phyloP scores from a whole-genome alignment of 306 rosid genomes.

The Crataegus laevigata region DNA sequence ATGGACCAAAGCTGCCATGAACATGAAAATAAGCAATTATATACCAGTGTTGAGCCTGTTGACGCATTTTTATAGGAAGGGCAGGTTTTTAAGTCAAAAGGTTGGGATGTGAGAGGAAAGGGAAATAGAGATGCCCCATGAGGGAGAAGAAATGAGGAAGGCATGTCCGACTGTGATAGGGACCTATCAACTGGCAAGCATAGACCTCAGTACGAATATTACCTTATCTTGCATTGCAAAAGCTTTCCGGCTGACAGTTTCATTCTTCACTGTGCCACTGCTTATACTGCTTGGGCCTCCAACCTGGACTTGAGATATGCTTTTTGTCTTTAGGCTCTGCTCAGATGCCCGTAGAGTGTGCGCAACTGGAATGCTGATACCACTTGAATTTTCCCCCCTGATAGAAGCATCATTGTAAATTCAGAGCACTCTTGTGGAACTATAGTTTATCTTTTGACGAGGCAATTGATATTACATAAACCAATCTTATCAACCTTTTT shows the following conservation, averaged over 20 bases:
- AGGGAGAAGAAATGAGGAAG: not conserved
- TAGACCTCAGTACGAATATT: slow-evolving; percentile 15
- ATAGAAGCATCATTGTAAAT: slow-evolving; percentile 9
- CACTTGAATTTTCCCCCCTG: slow-evolving; percentile 46
- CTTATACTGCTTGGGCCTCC: slow-evolving; percentile 30
- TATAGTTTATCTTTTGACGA: slow-evolving; percentile 1
- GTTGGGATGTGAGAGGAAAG: not conserved
- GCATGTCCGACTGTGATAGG: not conserved
- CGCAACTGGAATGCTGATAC: slow-evolving; percentile 18
- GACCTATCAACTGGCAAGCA: slow-evolving; percentile 4
- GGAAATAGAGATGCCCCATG: not conserved
- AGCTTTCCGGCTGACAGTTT: slow-evolving; percentile 63
- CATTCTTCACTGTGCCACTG: slow-evolving; percentile 38
- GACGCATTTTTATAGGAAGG: not conserved
- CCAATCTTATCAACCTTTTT: not conserved
- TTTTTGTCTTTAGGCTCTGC: slow-evolving; percentile 32
- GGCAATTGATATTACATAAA: not conserved
- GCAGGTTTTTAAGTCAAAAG: not conserved
- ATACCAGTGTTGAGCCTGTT: not conserved
- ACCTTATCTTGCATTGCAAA: slow-evolving; percentile 98
- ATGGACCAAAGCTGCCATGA: slow-evolving; percentile 90
- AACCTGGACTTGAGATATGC: slow-evolving; percentile 25
- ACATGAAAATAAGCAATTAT: not conserved
- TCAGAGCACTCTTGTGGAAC: not conserved
- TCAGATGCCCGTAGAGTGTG: slow-evolving; percentile 32